Conservation (phyloP, 2,329 filamentous ascomycete genomes). For the Neocucurbitaria cava region DNA sequence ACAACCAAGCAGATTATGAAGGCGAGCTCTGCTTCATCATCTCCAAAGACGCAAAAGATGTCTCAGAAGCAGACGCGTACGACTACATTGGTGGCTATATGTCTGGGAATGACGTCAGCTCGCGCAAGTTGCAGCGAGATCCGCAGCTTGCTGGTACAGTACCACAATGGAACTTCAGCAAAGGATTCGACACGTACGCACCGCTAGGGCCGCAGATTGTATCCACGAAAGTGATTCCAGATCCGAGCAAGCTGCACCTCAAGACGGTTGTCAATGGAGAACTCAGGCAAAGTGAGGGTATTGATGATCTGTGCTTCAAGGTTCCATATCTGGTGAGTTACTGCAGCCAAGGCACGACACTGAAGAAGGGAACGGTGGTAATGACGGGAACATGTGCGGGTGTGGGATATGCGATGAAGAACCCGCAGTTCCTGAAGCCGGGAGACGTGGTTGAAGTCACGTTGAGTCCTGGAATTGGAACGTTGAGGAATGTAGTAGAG, state of each 20-base stretch:
- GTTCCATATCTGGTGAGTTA: slow-evolving; percentile 56
- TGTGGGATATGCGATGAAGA: slow-evolving; percentile 52
- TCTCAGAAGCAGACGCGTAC: slow-evolving; percentile 54
- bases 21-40: slow-evolving; percentile 57
- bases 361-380: slow-evolving; percentile 57
- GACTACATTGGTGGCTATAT: slow-evolving; percentile 63
- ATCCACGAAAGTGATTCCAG: slow-evolving; percentile 49
- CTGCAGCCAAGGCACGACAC: slow-evolving; percentile 53
- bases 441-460: slow-evolving; percentile 45
- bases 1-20: slow-evolving; percentile 55
- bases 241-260: slow-evolving; percentile 54
- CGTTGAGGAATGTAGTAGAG: slow-evolving; percentile 41
- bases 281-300: slow-evolving; percentile 57
- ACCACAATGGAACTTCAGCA: slow-evolving; percentile 65
- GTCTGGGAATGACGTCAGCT: slow-evolving; percentile 63
- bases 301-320: slow-evolving; percentile 57
- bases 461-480: slow-evolving; percentile 38
- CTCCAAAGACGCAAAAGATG: slow-evolving; percentile 60
- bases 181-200: slow-evolving; percentile 64
- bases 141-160: slow-evolving; percentile 58
- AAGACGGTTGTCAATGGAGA: slow-evolving; percentile 58
- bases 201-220: slow-evolving; percentile 62
- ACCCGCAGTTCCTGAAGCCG: slow-evolving; percentile 45
- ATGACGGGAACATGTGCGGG: slow-evolving; percentile 57
- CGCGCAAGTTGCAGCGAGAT: slow-evolving; percentile 61